Conservation (phyloP, 2,329 filamentous ascomycete genomes). For the Ophiocordyceps camponoti-saundersi region DNA sequence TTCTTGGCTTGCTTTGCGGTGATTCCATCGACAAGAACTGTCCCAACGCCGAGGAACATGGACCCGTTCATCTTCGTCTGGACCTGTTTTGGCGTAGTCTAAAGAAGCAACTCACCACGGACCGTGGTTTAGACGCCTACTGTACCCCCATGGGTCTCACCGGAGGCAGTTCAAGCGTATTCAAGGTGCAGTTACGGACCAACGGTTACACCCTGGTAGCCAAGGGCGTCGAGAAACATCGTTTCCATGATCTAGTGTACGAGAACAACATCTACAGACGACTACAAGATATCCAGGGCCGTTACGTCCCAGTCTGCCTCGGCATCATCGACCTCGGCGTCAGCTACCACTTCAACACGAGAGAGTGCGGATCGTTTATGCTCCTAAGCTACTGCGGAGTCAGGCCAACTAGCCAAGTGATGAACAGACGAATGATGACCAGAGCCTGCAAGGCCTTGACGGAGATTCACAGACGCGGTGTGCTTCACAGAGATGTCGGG, state of each 20-base stretch:
- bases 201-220: slow-evolving; percentile 21
- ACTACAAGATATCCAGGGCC: slow-evolving; percentile 14
- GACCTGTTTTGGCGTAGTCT: slow-evolving; percentile 11
- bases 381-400: not conserved
- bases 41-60: slow-evolving; percentile 1
- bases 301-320: slow-evolving; percentile 17
- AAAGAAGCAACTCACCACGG: slow-evolving; percentile 11
- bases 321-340: slow-evolving; percentile 7
- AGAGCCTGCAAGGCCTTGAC: too few species aligned
- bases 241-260: slow-evolving; percentile 9
- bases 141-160: slow-evolving; percentile 11
- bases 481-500: too few species aligned
- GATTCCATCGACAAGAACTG: slow-evolving; percentile 1
- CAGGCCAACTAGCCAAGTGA: too few species aligned
- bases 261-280: slow-evolving; percentile 15
- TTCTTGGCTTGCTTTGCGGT: slow-evolving; percentile 1
- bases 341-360: not conserved
- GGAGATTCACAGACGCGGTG: too few species aligned
- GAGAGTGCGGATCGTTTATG: not conserved
- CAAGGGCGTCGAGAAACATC: slow-evolving; percentile 16
- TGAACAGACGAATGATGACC: too few species aligned
- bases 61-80: slow-evolving; percentile 7
- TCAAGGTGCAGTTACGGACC: slow-evolving; percentile 17
- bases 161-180: slow-evolving; percentile 14
- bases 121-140: slow-evolving; percentile 14